Percentiles rank a stretch among this genome's conserved stretches.
These are phyloP conservation scores for Aureobasidium sp. DNA, from an alignment of 2,329 filamentous ascomycete genomes.

Conservation along the genomic window DNA sequence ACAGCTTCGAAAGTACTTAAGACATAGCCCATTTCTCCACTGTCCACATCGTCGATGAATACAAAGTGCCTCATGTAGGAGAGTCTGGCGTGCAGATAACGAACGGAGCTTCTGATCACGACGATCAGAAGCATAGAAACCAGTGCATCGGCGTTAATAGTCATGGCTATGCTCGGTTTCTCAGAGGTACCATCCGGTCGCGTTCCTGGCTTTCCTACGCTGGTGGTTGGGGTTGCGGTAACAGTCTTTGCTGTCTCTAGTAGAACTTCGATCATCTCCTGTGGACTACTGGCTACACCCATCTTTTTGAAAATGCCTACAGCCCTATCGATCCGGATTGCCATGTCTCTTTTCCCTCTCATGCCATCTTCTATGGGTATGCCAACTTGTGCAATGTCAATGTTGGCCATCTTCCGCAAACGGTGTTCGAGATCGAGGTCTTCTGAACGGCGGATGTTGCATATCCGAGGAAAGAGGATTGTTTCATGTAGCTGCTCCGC, in stretches of 20 bases:
- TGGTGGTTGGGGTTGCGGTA: constrained; percentile 46
- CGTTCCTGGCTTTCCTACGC: constrained; percentile 30
- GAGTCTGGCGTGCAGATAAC: constrained; percentile 78
- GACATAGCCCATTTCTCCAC: constrained; percentile 90
- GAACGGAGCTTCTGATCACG: constrained; percentile 82
- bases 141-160: constrained; percentile 80
- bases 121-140: constrained; percentile 88
- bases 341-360: constrained; percentile 72
- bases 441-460: constrained; percentile 68
- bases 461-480: constrained; percentile 76
- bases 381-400: constrained; percentile 92
- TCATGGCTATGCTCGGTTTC: constrained; percentile 50
- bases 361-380: constrained; percentile 75
- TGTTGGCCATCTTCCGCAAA: constrained; percentile 84
- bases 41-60: constrained; percentile 96
- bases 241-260: constrained; percentile 76
- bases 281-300: constrained; percentile 66
- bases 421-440: constrained; percentile 83
- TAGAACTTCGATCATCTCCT: constrained; percentile 80
- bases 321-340: constrained; percentile 66
- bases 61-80: constrained; percentile 97
- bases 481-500: constrained; percentile 83
- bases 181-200: constrained; percentile 33
- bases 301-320: constrained; percentile 89
- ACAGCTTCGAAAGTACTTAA: constrained; percentile 95